A percentile compares a stretch with the other conserved stretches of the same genome.
Evolutionary conservation across 2,329 filamentous ascomycete genomes (phyloP).

Genomic region (Rhexocercosporidium sp.): DNA sequence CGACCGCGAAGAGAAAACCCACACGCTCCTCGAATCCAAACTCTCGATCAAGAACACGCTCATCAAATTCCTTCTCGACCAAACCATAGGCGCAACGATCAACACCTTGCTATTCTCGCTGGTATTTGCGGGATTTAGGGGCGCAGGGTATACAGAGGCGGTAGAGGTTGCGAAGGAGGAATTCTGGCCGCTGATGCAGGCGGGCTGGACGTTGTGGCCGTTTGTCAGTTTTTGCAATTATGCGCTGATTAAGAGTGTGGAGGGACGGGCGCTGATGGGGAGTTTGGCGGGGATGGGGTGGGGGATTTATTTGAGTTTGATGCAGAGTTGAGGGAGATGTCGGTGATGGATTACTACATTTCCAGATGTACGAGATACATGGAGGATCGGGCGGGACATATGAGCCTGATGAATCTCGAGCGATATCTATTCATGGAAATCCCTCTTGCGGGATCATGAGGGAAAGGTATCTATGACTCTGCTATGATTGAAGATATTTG

Average conservation of each 20-base stretch:
- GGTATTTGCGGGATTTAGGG: constrained; percentile 52
- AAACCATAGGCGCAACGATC: constrained; percentile 66
- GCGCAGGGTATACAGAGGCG: constrained; percentile 50
- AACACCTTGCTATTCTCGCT: constrained; percentile 70
- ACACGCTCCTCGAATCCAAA: constrained; percentile 53
- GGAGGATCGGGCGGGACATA: not conserved
- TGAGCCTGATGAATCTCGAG: not conserved
- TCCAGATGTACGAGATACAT: not conserved
- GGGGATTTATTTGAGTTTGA: constrained; percentile 76
- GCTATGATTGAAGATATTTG: not conserved
- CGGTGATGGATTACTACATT: not conserved
- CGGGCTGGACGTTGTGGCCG: constrained; percentile 77
- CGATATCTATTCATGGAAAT: not conserved
- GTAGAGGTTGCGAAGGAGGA: constrained; percentile 55
- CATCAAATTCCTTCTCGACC: constrained; percentile 71
- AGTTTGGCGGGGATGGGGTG: constrained; percentile 74
- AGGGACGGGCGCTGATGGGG: constrained; percentile 73
- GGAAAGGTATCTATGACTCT: not conserved
- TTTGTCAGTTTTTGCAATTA: constrained; percentile 73
- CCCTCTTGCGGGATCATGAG: not conserved
- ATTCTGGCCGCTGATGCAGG: constrained; percentile 67
- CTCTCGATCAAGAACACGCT: constrained; percentile 68
- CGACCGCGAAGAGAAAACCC: constrained; percentile 49
- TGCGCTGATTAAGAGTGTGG: constrained; percentile 69
- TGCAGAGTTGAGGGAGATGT: constrained; percentile 46